These are phyloP conservation scores for Sclerotinia spermophila DNA, from an alignment of 2,329 filamentous ascomycete species.

Conservation along the genomic window DNA sequence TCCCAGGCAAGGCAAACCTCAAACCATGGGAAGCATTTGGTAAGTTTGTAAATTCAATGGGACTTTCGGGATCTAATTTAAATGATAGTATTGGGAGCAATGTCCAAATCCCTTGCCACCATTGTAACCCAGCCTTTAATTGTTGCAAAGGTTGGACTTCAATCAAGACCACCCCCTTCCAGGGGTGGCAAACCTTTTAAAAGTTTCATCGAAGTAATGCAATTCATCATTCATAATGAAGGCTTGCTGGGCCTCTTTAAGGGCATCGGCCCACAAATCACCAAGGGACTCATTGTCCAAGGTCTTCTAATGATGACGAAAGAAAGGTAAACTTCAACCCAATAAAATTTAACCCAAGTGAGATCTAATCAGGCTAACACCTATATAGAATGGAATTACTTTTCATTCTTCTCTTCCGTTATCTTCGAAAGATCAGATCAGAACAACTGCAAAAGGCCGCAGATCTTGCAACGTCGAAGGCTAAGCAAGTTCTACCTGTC, in stretches of 20 bases:
- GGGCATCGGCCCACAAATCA: slow-evolving; percentile 88
- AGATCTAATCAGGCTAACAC: slow-evolving; percentile 15
- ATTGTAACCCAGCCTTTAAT: slow-evolving; percentile 92
- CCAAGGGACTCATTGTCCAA: slow-evolving; percentile 90
- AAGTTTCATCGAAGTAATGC: slow-evolving; percentile 90
- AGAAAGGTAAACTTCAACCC: slow-evolving; percentile 62
- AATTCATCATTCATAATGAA: slow-evolving; percentile 86
- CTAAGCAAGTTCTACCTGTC: slow-evolving; percentile 40
- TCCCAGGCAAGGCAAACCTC: slow-evolving; percentile 70
- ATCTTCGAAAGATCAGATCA: slow-evolving; percentile 66
- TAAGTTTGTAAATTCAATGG: slow-evolving; percentile 48
- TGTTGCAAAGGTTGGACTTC: slow-evolving; percentile 93
- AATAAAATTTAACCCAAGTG: neutral
- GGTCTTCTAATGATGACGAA: slow-evolving; percentile 99
- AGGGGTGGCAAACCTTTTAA: slow-evolving; percentile 89
- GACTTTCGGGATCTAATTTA: slow-evolving; percentile 5
- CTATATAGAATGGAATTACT: slow-evolving; percentile 71
- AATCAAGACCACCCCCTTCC: slow-evolving; percentile 83
- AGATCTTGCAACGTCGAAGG: slow-evolving; percentile 58
- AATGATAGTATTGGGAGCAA: slow-evolving; percentile 72
- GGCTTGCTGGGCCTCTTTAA: slow-evolving; percentile 86
- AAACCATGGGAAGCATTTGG: slow-evolving; percentile 86
- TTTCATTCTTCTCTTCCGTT: slow-evolving; percentile 83
- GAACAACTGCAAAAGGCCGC: slow-evolving; percentile 67
- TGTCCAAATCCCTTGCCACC: slow-evolving; percentile 90